A percentile compares a stretch with the other conserved stretches of the same genome.
These are phyloP conservation scores for Acer saccharum DNA, from an alignment of 345 rosid genomes.

Conservation along the genomic window DNA sequence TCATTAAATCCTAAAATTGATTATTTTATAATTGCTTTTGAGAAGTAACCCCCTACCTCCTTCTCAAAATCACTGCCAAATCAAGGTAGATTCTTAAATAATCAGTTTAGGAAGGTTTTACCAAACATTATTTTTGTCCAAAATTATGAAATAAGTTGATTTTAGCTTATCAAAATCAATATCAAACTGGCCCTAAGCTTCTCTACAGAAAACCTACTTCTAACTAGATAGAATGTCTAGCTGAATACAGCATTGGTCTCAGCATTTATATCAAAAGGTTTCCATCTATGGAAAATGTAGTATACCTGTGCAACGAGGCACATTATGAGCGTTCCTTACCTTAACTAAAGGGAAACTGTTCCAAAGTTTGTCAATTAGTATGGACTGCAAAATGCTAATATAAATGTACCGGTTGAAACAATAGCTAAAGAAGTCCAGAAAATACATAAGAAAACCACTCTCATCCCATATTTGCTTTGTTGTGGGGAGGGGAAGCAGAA, in stretches of 20 bases:
- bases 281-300: constrained; percentile 2
- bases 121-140: too few relatives aligned
- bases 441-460: neutral
- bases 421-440: neutral
- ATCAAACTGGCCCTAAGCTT: too few relatives aligned
- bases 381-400: neutral
- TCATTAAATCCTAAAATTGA: too few relatives aligned
- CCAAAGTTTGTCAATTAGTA: neutral
- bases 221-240: neutral
- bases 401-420: neutral
- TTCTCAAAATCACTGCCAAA: too few relatives aligned
- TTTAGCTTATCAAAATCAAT: too few relatives aligned
- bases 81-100: too few relatives aligned
- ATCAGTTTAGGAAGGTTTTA: too few relatives aligned
- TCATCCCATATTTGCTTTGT: neutral
- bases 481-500: neutral
- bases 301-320: neutral
- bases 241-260: neutral
- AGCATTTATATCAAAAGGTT: neutral
- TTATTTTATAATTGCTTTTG: too few relatives aligned
- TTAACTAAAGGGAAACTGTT: neutral
- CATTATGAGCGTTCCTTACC: neutral
- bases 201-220: neutral
- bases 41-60: too few relatives aligned
- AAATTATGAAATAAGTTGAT: too few relatives aligned